A percentile compares a stretch with the other conserved stretches of the same genome.
Conservation (phyloP, 2,329 filamentous ascomycete genomes). For the Lachnellula subtilissima region DNA sequence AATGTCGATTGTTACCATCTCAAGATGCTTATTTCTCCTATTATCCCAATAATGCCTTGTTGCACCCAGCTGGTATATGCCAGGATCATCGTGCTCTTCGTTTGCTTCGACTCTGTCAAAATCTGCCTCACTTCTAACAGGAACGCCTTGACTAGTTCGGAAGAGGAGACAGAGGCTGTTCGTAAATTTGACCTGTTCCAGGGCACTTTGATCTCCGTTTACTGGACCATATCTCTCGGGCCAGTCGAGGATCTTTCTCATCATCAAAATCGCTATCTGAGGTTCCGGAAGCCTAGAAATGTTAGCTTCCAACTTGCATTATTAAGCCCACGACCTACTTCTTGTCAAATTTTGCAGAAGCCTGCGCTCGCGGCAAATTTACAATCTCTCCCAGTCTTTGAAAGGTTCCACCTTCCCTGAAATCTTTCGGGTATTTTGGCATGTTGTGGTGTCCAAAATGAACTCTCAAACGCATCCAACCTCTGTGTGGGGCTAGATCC, state of each 20-base stretch:
- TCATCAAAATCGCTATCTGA: constrained; percentile 12
- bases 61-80: constrained; percentile 23
- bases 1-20: constrained; percentile 26
- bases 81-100: constrained; percentile 1
- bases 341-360: constrained; percentile 23
- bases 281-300: constrained; percentile 15
- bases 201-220: not conserved
- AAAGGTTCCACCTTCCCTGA: constrained; percentile 16
- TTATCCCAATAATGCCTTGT: constrained; percentile 21
- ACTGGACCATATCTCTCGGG: constrained; percentile 18
- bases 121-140: constrained; percentile 26
- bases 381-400: constrained; percentile 27
- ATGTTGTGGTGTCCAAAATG: constrained; percentile 28
- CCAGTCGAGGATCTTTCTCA: constrained; percentile 12
- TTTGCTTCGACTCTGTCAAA: constrained; percentile 19
- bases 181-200: constrained; percentile 18
- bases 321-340: constrained; percentile 20
- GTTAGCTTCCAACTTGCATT: not conserved
- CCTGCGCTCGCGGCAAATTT: constrained; percentile 13
- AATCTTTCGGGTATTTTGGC: constrained; percentile 15
- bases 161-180: constrained; percentile 25
- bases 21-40: constrained; percentile 21
- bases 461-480: constrained; percentile 30
- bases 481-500: constrained; percentile 20
- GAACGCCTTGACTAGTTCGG: constrained; percentile 11